Percentiles rank a stretch among this genome's conserved stretches.
These are phyloP conservation scores for Candida methanosorbosa DNA, from an alignment of 805 yeast genomes.

Conservation along the genomic window DNA sequence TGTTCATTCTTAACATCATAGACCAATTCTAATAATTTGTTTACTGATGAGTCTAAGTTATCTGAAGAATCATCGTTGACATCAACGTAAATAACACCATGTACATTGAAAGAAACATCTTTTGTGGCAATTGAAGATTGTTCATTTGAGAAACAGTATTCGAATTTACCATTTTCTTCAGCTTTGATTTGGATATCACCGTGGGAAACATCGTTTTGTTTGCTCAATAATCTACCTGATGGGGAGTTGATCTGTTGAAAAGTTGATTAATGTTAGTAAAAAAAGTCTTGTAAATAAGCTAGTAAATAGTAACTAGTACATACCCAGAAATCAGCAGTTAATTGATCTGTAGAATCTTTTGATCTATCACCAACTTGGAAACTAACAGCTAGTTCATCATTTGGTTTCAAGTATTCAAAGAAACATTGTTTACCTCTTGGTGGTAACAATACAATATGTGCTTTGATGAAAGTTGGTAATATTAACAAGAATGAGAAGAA, in stretches of 20 bases:
- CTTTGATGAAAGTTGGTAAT: slow-evolving; percentile 18
- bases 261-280: slow-evolving; percentile 2
- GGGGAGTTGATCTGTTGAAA: slow-evolving; percentile 25
- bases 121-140: slow-evolving; percentile 61
- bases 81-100: slow-evolving; percentile 84
- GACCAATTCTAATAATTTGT: slow-evolving; percentile 64
- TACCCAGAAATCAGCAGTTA: slow-evolving; percentile 61
- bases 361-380: slow-evolving; percentile 94
- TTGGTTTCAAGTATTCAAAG: slow-evolving; percentile 70
- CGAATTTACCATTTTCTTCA: slow-evolving; percentile 59
- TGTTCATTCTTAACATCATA: slow-evolving; percentile 89
- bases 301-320: background rate
- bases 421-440: slow-evolving; percentile 84
- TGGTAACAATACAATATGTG: slow-evolving; percentile 78
- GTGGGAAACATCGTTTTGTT: slow-evolving; percentile 55
- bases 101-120: slow-evolving; percentile 92
- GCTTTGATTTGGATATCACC: slow-evolving; percentile 73
- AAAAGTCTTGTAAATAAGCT: background rate
- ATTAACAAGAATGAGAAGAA: background rate
- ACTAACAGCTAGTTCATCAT: slow-evolving; percentile 80
- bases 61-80: slow-evolving; percentile 58
- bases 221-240: slow-evolving; percentile 41
- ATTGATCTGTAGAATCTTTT: slow-evolving; percentile 57
- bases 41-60: slow-evolving; percentile 77
- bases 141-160: slow-evolving; percentile 90